A percentile compares a stretch with the other conserved stretches of the same genome.
Conservation (phyloP, 176 grass and related monocot genomes). For the Saccharum officinarum region DNA sequence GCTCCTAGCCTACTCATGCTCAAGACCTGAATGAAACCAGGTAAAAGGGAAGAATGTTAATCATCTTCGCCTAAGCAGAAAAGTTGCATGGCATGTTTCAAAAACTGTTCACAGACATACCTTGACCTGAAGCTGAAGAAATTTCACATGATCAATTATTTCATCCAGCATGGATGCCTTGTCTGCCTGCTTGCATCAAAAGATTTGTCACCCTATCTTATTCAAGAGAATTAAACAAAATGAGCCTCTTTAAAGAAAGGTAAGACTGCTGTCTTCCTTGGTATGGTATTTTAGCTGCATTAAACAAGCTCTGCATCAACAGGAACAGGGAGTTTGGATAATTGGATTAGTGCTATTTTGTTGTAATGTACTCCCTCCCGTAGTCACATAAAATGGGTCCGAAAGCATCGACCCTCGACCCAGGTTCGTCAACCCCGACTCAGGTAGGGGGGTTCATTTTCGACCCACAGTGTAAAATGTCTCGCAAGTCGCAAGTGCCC, state of each 20-base stretch:
- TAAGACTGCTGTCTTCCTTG: neutral
- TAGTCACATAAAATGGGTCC: neutral
- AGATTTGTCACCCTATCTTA: neutral
- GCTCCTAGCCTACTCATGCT: constrained; percentile 92
- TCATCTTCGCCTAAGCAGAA: neutral
- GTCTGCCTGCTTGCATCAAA: constrained; percentile 65
- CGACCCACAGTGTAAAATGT: too few relatives aligned
- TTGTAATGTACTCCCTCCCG: neutral
- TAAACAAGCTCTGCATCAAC: neutral
- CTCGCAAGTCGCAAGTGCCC: too few relatives aligned
- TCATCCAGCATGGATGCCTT: constrained; percentile 90
- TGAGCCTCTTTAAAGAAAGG: neutral
- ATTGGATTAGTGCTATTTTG: neutral
- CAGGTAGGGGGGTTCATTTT: too few relatives aligned
- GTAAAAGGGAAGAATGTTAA: constrained; percentile 10
- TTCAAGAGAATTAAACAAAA: neutral
- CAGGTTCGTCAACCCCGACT: too few relatives aligned
- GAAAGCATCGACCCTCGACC: too few relatives aligned
- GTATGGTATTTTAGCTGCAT: neutral
- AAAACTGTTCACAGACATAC: constrained; percentile 34
- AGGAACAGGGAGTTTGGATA: neutral
- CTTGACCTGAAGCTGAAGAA: constrained; percentile 97
- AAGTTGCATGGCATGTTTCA: constrained; percentile 7
- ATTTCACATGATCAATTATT: constrained; percentile 94
- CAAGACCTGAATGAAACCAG: constrained; percentile 69